A percentile compares a stretch with the other conserved stretches of the same genome.
Evolutionary conservation across 306 rosid genomes (phyloP).

Genomic region (Oemleria cerasiformis): DNA sequence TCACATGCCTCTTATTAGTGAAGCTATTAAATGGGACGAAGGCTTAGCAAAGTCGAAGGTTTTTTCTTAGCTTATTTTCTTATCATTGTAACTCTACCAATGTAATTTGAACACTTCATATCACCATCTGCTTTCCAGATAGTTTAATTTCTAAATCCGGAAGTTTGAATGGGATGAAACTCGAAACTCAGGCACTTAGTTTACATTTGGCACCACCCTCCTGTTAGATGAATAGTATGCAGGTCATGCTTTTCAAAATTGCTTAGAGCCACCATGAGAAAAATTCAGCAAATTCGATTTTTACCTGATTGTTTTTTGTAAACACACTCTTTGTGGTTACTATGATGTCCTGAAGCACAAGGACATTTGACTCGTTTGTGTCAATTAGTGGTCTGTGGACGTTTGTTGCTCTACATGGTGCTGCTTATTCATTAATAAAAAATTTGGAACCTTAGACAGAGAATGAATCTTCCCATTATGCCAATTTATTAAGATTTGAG

Average conservation of each 20-base stretch:
- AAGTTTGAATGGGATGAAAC: neutral
- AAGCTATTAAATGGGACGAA: constrained; percentile 38
- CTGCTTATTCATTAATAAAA: neutral
- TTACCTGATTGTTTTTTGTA: neutral
- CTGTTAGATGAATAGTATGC: neutral
- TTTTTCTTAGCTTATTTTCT: constrained; percentile 21
- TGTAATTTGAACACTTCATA: constrained; percentile 4
- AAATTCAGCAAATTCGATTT: neutral
- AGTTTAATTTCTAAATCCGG: too few species aligned
- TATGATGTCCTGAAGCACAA: too few species aligned
- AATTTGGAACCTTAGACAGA: neutral
- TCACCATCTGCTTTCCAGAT: neutral
- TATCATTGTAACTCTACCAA: constrained; percentile 12
- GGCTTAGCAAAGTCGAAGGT: constrained; percentile 62
- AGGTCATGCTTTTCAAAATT: neutral
- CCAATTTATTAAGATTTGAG: neutral
- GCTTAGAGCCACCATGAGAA: neutral
- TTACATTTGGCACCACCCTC: neutral
- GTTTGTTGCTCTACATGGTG: too few species aligned
- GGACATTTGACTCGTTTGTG: too few species aligned
- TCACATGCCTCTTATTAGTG: constrained; percentile 34
- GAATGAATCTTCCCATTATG: neutral
- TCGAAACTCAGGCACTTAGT: neutral
- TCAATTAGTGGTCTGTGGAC: too few species aligned
- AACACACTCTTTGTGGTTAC: too few species aligned